Evolutionary conservation across 2,329 filamentous ascomycete species (phyloP).

Genomic region (Rhynchosporium secalis): DNA sequence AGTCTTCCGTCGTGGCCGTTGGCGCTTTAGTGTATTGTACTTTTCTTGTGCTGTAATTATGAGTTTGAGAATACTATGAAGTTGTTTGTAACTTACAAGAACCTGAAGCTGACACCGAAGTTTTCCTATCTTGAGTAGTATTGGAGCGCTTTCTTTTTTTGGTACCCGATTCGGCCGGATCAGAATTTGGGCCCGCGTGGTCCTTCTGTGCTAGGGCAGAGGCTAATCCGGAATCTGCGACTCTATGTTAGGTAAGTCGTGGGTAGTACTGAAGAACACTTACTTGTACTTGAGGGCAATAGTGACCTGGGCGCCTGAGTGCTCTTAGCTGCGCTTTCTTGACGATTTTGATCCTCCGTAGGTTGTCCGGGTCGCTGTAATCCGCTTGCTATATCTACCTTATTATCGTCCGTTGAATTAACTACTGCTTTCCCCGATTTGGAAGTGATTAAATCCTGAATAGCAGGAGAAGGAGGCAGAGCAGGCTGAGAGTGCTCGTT

Average conservation of each 20-base stretch:
- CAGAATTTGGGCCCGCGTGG: background rate
- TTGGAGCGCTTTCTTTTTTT: slow-evolving; percentile 3
- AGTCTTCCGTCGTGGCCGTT: slow-evolving; percentile 4
- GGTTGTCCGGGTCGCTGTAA: background rate
- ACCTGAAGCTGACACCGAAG: background rate
- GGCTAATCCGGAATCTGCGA: slow-evolving; percentile 2
- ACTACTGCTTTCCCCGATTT: background rate
- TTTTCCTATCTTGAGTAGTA: background rate
- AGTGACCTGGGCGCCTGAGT: background rate
- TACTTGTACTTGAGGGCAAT: slow-evolving; percentile 3
- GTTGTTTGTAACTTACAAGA: background rate
- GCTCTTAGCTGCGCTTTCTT: background rate
- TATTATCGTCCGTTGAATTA: slow-evolving; percentile 11
- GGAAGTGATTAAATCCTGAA: background rate
- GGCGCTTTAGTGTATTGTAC: background rate
- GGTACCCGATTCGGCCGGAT: background rate
- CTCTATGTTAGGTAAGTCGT: slow-evolving; percentile 2
- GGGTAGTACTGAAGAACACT: background rate
- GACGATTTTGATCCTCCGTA: background rate
- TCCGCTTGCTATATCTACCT: slow-evolving; percentile 6
- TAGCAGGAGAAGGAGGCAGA: background rate
- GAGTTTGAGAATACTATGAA: background rate
- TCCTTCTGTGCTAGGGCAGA: background rate
- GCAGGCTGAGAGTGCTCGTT: background rate
- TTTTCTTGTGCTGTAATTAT: slow-evolving; percentile 3